A percentile compares a stretch with the other conserved stretches of the same genome.
phyloP scores from a whole-genome alignment of 2,329 filamentous ascomycete species.

The Penicillium sp. region DNA sequence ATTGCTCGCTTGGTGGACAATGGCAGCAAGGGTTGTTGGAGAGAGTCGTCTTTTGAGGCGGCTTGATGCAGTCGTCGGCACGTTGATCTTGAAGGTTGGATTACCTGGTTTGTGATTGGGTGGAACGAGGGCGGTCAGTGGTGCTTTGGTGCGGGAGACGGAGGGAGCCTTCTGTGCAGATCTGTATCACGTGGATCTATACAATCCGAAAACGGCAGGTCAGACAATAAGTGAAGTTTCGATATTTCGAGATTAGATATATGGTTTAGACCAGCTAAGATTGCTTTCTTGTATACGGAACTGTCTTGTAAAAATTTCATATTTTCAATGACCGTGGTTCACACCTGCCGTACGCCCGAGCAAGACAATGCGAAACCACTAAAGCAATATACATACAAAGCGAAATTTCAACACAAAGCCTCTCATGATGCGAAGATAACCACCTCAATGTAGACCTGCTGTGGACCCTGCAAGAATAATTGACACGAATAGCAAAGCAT shows the following conservation, averaged over 20 bases:
- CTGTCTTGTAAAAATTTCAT: not conserved
- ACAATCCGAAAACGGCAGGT: not conserved
- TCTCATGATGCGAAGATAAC: not conserved
- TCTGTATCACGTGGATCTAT: slow-evolving; percentile 6
- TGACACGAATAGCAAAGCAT: not conserved
- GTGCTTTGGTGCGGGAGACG: not conserved
- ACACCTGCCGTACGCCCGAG: not conserved
- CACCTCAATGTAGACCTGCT: not conserved
- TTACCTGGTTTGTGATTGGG: slow-evolving; percentile 31
- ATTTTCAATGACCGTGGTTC: not conserved
- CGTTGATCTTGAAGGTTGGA: slow-evolving; percentile 23
- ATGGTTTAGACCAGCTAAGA: rapidly evolving
- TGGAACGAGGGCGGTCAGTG: slow-evolving; percentile 21
- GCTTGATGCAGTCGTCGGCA: slow-evolving; percentile 17
- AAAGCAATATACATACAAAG: slow-evolving; percentile 4
- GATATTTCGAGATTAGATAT: not conserved
- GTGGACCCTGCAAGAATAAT: not conserved
- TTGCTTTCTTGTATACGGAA: rapidly evolving
- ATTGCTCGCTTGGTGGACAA: not conserved
- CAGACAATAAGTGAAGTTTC: not conserved
- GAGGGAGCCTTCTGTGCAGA: not conserved
- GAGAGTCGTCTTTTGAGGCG: slow-evolving; percentile 3
- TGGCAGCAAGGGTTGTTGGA: slow-evolving; percentile 6
- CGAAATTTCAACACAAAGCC: not conserved
- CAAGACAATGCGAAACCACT: not conserved